Conservation (phyloP, 768 basidiomycete genomes). For the Inosperma sp. region DNA sequence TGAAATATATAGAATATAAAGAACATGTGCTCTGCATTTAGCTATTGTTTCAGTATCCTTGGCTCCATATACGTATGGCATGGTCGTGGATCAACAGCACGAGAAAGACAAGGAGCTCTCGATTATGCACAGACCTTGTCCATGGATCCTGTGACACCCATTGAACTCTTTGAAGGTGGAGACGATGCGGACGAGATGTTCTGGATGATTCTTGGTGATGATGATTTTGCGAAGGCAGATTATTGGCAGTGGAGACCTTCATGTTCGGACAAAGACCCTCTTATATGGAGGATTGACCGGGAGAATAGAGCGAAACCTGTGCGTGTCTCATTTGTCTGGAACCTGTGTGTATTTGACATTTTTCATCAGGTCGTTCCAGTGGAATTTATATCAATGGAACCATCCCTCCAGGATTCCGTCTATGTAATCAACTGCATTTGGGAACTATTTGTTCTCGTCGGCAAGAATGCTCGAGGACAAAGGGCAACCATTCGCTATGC, state of each 20-base stretch:
- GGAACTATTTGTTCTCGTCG: constrained; percentile 77
- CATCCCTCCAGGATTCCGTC: constrained; percentile 41
- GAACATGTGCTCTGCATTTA: constrained; percentile 81
- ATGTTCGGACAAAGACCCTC: constrained; percentile 40
- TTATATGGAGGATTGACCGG: constrained; percentile 56
- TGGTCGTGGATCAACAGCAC: constrained; percentile 59
- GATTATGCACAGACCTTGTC: constrained; percentile 53
- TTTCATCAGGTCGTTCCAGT: constrained; percentile 43
- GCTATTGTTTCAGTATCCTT: constrained; percentile 70
- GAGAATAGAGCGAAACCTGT: constrained; percentile 36
- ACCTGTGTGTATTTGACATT: not conserved
- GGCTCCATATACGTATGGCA: constrained; percentile 77
- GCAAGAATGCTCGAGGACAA: constrained; percentile 56
- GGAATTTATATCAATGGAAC: constrained; percentile 39
- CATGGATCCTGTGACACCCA: constrained; percentile 33
- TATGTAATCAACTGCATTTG: constrained; percentile 72
- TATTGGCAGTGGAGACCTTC: constrained; percentile 73
- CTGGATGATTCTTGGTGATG: constrained; percentile 81
- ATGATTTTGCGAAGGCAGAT: constrained; percentile 70
- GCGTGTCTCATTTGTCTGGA: constrained; percentile 20
- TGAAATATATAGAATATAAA: constrained; percentile 42
- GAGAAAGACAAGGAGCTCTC: constrained; percentile 59
- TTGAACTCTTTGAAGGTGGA: constrained; percentile 63
- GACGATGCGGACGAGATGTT: constrained; percentile 72
- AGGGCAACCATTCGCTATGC: constrained; percentile 60